Conservation (phyloP, 2,329 filamentous ascomycete genomes). For the Pseudocercospora musae region DNA sequence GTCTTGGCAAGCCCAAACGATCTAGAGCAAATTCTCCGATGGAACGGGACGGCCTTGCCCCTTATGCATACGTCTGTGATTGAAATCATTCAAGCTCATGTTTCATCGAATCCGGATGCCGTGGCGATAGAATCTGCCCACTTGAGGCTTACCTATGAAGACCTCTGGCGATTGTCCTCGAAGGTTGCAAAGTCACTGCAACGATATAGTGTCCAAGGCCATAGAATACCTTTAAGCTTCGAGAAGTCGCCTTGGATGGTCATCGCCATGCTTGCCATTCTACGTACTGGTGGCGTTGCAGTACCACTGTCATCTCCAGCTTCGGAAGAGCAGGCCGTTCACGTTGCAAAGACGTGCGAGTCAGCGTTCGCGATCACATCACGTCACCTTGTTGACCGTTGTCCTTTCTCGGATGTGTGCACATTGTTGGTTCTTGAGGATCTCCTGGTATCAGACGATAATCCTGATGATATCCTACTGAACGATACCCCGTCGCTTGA, state of each 20-base stretch:
- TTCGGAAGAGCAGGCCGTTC: neutral
- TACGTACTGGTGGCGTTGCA: conserved; percentile 35
- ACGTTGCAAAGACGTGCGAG: neutral
- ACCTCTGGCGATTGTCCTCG: neutral
- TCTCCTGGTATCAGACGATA: neutral
- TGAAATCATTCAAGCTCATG: neutral
- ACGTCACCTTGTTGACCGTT: neutral
- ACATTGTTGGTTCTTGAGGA: neutral
- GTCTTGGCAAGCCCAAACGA: neutral
- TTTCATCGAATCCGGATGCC: neutral
- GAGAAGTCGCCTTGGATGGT: conserved; percentile 38
- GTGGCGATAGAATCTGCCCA: neutral
- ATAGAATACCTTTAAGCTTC: conserved; percentile 37
- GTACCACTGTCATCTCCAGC: neutral
- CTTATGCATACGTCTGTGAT: neutral
- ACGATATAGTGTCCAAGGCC: neutral
- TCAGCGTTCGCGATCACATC: neutral
- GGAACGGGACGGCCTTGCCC: neutral
- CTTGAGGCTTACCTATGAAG: neutral
- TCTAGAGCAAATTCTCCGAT: neutral
- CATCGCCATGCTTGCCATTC: conserved; percentile 38
- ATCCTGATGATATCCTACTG: neutral
- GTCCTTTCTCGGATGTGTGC: neutral
- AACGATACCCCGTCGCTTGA: neutral
- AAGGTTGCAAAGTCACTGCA: neutral